A percentile compares a stretch with the other conserved stretches of the same genome.
phyloP scores from a whole-genome alignment of 2,329 filamentous ascomycete species.

The Penicillium sp. region DNA sequence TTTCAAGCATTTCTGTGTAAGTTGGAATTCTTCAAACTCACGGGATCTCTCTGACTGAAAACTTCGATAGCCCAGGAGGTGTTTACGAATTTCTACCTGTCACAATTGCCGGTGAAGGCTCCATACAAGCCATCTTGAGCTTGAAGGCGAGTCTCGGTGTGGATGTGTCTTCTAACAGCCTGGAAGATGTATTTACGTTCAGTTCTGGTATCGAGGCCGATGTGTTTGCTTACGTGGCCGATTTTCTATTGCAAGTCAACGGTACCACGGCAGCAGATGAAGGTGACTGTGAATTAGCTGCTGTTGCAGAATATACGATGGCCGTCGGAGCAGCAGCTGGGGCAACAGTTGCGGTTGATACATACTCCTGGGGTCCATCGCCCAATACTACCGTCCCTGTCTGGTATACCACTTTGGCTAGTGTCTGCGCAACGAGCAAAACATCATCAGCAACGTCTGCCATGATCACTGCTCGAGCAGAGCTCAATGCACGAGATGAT shows the following conservation, averaged over 20 bases:
- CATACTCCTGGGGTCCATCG: slow-evolving; percentile 52
- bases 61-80: slow-evolving; percentile 48
- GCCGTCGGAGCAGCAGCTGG: slow-evolving; percentile 57
- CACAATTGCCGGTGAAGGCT: slow-evolving; percentile 45
- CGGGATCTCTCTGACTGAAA: neutral
- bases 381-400: slow-evolving; percentile 51
- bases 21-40: slow-evolving; percentile 20
- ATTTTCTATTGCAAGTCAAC: slow-evolving; percentile 56
- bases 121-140: slow-evolving; percentile 28
- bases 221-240: slow-evolving; percentile 55
- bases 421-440: slow-evolving; percentile 42
- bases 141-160: slow-evolving; percentile 23
- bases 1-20: slow-evolving; percentile 53
- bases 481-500: slow-evolving; percentile 20
- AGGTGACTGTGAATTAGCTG: slow-evolving; percentile 46
- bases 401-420: slow-evolving; percentile 53
- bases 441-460: slow-evolving; percentile 21
- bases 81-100: slow-evolving; percentile 60
- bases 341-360: slow-evolving; percentile 48
- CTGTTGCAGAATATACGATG: slow-evolving; percentile 52
- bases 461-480: slow-evolving; percentile 18
- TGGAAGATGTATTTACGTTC: slow-evolving; percentile 22
- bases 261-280: slow-evolving; percentile 32
- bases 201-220: slow-evolving; percentile 51
- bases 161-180: neutral